These are phyloP conservation scores for Passalora sequoiae DNA, from an alignment of 2,329 filamentous ascomycete genomes.

Conservation along the genomic window DNA sequence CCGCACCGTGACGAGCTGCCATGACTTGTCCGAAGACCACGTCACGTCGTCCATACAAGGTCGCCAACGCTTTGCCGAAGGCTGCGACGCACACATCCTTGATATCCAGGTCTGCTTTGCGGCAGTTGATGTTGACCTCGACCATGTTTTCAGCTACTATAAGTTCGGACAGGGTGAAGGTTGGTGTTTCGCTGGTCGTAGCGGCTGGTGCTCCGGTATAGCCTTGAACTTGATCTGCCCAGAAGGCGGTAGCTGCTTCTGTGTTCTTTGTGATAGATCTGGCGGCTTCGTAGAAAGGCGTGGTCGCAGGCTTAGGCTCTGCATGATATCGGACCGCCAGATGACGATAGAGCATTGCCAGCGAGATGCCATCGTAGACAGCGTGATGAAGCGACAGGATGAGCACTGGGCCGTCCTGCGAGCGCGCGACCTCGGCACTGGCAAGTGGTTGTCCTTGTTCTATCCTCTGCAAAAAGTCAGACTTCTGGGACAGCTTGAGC, in stretches of 20 bases:
- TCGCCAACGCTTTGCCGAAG: slow-evolving; percentile 13
- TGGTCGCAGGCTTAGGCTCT: slow-evolving; percentile 1
- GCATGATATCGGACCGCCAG: slow-evolving; percentile 8
- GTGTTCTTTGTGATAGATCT: slow-evolving; percentile 6
- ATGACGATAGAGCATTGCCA: slow-evolving; percentile 13
- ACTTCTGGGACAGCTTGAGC: slow-evolving; percentile 5
- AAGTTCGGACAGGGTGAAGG: slow-evolving; percentile 3
- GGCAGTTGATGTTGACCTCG: slow-evolving; percentile 7
- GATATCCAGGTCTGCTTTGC: slow-evolving; percentile 9
- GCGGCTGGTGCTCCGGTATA: slow-evolving; percentile 8
- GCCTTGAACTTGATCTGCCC: slow-evolving; percentile 10
- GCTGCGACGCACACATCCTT: slow-evolving; percentile 12
- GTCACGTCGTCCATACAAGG: slow-evolving; percentile 9
- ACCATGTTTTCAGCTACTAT: background rate
- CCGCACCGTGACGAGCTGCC: slow-evolving; percentile 9
- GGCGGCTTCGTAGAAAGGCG: slow-evolving; percentile 15
- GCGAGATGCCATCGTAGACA: slow-evolving; percentile 18
- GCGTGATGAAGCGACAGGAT: slow-evolving; percentile 18
- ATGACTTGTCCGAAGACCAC: slow-evolving; percentile 19
- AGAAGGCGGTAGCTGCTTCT: slow-evolving; percentile 12
- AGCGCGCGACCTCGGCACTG: slow-evolving; percentile 4
- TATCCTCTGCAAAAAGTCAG: slow-evolving; percentile 8
- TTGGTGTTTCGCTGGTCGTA: background rate
- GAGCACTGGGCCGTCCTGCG: slow-evolving; percentile 5
- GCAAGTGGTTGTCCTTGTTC: slow-evolving; percentile 6